These are phyloP conservation scores for Penicillium taxi DNA, from an alignment of 495 filamentous ascomycete species.

Conservation along the genomic window DNA sequence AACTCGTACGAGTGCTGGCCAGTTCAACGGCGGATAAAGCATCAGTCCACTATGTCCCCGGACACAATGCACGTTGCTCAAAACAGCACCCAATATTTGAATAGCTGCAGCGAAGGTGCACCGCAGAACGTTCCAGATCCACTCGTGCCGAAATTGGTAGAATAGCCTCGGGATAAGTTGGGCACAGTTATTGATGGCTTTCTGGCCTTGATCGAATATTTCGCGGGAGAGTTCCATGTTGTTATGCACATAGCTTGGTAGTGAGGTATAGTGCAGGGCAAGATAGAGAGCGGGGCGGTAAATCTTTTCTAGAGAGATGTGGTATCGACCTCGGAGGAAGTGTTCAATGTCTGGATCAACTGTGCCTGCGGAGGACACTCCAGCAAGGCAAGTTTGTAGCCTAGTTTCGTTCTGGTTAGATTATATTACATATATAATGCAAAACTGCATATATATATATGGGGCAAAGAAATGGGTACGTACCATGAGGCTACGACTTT, in stretches of 20 bases:
- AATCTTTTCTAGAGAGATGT: slow-evolving; percentile 15
- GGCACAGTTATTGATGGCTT: slow-evolving; percentile 17
- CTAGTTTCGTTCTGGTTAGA: too few relatives aligned
- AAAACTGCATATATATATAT: too few relatives aligned
- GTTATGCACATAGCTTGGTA: slow-evolving; percentile 12
- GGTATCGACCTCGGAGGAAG: slow-evolving; percentile 13
- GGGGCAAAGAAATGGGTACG: neutral
- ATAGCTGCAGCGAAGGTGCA: slow-evolving; percentile 13
- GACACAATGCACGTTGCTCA: slow-evolving; percentile 8
- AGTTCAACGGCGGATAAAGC: slow-evolving; percentile 11
- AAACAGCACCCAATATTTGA: slow-evolving; percentile 15
- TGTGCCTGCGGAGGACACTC: slow-evolving; percentile 2
- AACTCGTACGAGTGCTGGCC: slow-evolving; percentile 15
- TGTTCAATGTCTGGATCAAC: slow-evolving; percentile 15
- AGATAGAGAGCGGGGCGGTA: slow-evolving; percentile 23
- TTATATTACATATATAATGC: too few relatives aligned
- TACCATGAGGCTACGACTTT: slow-evolving; percentile 17
- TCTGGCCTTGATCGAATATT: slow-evolving; percentile 14
- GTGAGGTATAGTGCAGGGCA: slow-evolving; percentile 15
- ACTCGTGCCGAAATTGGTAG: slow-evolving; percentile 22
- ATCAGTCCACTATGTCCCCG: slow-evolving; percentile 7
- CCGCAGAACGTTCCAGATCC: slow-evolving; percentile 19
- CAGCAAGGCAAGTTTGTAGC: slow-evolving; percentile 12
- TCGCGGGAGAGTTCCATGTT: slow-evolving; percentile 7
- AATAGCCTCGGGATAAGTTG: slow-evolving; percentile 16